Evolutionary conservation across 139 green algal genomes (phyloP), one percentile per base, ranked within the genome.

Genomic region (Chlamydomonas sp.): DNA sequence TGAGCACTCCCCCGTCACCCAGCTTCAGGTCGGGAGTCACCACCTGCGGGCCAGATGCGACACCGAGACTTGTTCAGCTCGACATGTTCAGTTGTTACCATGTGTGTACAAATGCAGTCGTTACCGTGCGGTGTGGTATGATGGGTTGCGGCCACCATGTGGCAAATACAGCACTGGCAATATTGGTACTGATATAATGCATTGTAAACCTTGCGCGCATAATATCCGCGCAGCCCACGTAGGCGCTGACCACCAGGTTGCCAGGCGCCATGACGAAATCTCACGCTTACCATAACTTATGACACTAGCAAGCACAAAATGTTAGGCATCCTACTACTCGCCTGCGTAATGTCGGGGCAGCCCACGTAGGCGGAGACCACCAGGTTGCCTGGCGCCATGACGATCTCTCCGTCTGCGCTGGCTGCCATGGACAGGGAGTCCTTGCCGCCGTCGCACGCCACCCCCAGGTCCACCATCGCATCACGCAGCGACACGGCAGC

Each of bases 391-490:
- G 98, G 98, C 1, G 96, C 95, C 95, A 98, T 99, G 60, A 99
- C 98, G 1, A 89, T 95, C 93, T 99, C 97, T 5, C 93, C 94
- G 64, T 87, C 95, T 4, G 96, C 96, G 8, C 85, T 84, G 0
- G 98, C 98, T 0, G 98, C 98, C 98, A 99, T 99, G 78, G 96
- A 99, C 8, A 99, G 93, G 18, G 92, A 97, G 93, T 99, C 98
- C 93, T 99, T 99, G 84, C 98, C 98, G 84, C 98, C 98, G 86
- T 99, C 98, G 81, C 97, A 98, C 1, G 98, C 98, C 61, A 99
- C 87, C 18, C 92, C 94, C 20, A 99, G 92, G 63, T 95, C 86
- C n/a, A 98, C 89, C 95, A 98, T 98, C 7, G 93, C 90, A 68
- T 98, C 95, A 17, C 92, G 94, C 63, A 99, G 90, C 0, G 95